These are phyloP conservation scores for Taxillus chinensis DNA, from an alignment of 164 flowering plant species.

Conservation along the genomic window DNA sequence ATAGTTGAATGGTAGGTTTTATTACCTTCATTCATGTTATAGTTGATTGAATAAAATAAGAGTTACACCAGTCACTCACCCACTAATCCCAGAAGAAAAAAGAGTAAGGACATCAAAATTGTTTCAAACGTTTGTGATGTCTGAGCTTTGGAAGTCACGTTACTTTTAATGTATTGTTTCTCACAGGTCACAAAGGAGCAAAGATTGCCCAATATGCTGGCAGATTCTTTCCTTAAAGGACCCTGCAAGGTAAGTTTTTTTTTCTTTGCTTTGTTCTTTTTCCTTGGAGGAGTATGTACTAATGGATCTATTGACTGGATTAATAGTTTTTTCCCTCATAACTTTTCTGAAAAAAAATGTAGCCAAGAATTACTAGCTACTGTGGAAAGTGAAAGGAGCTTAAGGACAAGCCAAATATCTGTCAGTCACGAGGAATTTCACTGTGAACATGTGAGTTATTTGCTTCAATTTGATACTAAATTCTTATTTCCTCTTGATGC, in stretches of 20 bases:
- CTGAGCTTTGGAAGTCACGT: background rate
- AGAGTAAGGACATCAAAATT: background rate
- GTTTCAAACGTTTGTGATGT: background rate
- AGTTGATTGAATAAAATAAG: background rate
- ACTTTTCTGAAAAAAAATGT: background rate
- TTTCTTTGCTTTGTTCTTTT: background rate
- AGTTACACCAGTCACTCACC: background rate
- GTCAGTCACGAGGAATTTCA: slow-evolving; percentile 25
- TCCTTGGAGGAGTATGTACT: too few species aligned
- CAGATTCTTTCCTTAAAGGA: slow-evolving; percentile 50
- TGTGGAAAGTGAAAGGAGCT: slow-evolving; percentile 35
- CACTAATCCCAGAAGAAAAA: background rate
- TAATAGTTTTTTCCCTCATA: too few species aligned
- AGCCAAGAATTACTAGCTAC: slow-evolving; percentile 75
- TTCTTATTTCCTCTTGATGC: background rate
- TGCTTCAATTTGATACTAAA: background rate
- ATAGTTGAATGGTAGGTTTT: slow-evolving; percentile 65
- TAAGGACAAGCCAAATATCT: slow-evolving; percentile 25
- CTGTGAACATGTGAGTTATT: slow-evolving; percentile 27
- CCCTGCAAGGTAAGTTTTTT: slow-evolving; percentile 37
- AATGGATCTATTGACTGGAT: too few species aligned
- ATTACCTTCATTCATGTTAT: slow-evolving; percentile 2
- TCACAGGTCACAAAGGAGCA: slow-evolving; percentile 72
- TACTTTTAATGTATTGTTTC: background rate
- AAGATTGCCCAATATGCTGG: slow-evolving; percentile 82